Evolutionary conservation across 805 yeast species (phyloP), one percentile per base, ranked within the genome.

Genomic region (Metschnikowia bowlesiae): DNA sequence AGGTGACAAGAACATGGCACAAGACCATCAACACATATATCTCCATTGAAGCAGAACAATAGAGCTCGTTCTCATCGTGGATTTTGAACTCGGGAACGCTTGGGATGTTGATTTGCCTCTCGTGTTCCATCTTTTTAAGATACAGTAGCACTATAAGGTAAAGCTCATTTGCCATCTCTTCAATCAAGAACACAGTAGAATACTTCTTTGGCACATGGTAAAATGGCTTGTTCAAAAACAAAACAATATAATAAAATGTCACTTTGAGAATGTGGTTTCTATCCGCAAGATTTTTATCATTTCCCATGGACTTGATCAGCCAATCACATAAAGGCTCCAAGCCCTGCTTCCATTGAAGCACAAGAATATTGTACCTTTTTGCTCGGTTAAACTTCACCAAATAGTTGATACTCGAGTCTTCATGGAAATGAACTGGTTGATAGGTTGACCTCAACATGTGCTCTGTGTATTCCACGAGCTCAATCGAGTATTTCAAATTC

Each of bases 221-320:
- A 47, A 57, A 57, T 2, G 61, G 61, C 47, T 57, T 57, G 49
- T 57, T 57, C 47, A 57, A 39, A 33, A 52, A 57, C 18, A 57
- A 35, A 29, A 57, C 45, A 9, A 56, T 30, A 46, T 54, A 52
- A 51, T 52, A 55, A 48, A 53, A 57, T 35, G 54, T 44, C 30
- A 41, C 49, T 48, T 56, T 55, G 52, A 57, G 46, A 6, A 50
- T 43, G 49, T 57, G 61, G 36, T 57, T 57, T n/a, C 53, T 54
- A n/a, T 34, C 37, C 9, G 48, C 52, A 41, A 55, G 46, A 26
- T 52, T 38, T 29, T 46, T 46, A 18, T 55, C 55, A 3, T 53
- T 31, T 31, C 51, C 50, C 51, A 55, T 39, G 16, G 56, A 51
- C 13, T 53, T 40, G 42, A 46, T 39, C 56, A 50, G 59, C 61